Base-by-base conservation (phyloP, 23 red algal genomes). In the Gracilaria caudata region DNA sequence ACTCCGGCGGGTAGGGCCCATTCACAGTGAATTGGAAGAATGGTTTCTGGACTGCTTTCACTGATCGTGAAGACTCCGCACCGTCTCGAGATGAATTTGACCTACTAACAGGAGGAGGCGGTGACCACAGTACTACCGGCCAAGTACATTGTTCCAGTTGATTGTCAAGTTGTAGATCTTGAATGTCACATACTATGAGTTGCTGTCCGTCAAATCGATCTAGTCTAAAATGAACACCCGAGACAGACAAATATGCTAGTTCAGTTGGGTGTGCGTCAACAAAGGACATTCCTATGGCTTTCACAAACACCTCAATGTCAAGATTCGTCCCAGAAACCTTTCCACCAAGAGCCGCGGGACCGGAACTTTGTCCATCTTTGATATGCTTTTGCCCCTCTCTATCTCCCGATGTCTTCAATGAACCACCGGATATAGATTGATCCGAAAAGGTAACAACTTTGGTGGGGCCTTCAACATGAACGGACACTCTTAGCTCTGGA, bases 391-490 rank as follows among this genome's bases (percentile, higher is more conserved):
- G 77, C 7, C 14, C 11, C 6, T 57, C 51, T 30, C 24, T 25
- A 4, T 25, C 73, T 3, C 30, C 68, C 43, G 37, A 40, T 61
- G 0, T 87, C 19, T 51, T 59, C 5, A 8, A 17, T 47, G 25
- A 33, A 75, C 16, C 12, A 11, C 61, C 23, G 2, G 30, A 63
- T 3, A 23, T 3, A 32, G 14, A 9, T 49, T 75, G 70, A 83
- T 96, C 94, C 37, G 59, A 35, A 77, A 96, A 92, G 2, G 94
- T 96, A 5, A 96, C 94, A 49, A 96, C 94, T 64, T 96, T 96
- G 5, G 94, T 96, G 11, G 94, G 88, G 2, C 88, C 94, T 30
- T 88, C 84, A 24, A 96, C 94, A 73, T 68, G 72, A 16, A 94
- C 92, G 0, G 84, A 94, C 7, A 94, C 75, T 26, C 20, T 79